Evolutionary conservation across 2,329 filamentous ascomycete species (phyloP).

Genomic region (Aulographum hederae): DNA sequence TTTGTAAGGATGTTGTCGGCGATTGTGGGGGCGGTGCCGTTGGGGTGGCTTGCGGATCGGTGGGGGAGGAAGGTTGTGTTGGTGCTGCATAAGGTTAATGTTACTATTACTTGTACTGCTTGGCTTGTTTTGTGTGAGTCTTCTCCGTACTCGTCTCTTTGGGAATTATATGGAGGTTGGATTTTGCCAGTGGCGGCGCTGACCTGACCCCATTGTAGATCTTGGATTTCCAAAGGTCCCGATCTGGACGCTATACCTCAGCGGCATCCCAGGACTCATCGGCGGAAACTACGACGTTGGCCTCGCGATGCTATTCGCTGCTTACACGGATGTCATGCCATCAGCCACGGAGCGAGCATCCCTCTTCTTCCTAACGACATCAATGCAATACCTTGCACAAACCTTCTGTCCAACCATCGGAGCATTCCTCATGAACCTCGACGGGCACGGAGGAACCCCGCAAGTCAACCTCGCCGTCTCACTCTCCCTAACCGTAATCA

Average conservation of each 20-base stretch:
- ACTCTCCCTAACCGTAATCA: constrained; percentile 1
- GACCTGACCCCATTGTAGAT: constrained; percentile 2
- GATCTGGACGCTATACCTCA: constrained; percentile 4
- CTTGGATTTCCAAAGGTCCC: constrained; percentile 4
- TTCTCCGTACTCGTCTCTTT: neutral
- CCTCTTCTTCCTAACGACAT: constrained; percentile 4
- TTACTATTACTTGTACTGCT: constrained; percentile 1
- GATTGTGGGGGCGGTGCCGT: constrained; percentile 4
- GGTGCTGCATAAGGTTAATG: constrained; percentile 5
- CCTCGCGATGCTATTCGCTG: constrained; percentile 4
- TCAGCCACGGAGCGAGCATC: constrained; percentile 3
- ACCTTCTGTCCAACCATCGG: constrained; percentile 4
- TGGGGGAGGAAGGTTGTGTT: constrained; percentile 3
- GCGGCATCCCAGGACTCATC: constrained; percentile 2
- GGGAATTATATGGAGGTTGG: too few relatives aligned
- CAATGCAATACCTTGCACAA: constrained; percentile 5
- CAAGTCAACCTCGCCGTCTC: constrained; percentile 4
- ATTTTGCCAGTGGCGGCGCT: too few relatives aligned
- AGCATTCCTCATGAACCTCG: constrained; percentile 4
- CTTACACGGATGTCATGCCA: constrained; percentile 5
- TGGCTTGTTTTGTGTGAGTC: constrained; percentile 4
- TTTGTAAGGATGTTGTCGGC: constrained; percentile 4
- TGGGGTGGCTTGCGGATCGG: constrained; percentile 5
- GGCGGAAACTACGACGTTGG: constrained; percentile 5
- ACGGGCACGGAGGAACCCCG: constrained; percentile 4